Evolutionary conservation across 345 rosid species (phyloP).

Genomic region (Moricandia moricandioides): DNA sequence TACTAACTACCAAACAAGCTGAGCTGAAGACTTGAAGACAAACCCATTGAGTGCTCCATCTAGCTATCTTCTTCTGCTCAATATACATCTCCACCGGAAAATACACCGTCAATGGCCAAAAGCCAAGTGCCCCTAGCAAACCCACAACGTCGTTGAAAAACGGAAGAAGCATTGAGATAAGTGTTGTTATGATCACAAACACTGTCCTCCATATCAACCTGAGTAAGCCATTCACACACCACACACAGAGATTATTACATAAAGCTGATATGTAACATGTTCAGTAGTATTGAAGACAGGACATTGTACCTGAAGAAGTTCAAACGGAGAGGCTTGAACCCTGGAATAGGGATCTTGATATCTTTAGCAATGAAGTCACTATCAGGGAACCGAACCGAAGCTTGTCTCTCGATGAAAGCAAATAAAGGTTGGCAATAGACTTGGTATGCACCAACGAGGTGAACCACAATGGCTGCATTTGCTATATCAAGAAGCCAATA

Average conservation of each 20-base stretch:
- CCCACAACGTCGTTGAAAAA: slow-evolving; percentile 85
- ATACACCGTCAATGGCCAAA: slow-evolving; percentile 88
- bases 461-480: slow-evolving; percentile 78
- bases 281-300: not conserved
- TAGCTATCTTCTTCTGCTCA: slow-evolving; percentile 61
- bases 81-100: slow-evolving; percentile 93
- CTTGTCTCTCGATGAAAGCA: slow-evolving; percentile 70
- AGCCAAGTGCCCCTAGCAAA: slow-evolving; percentile 79
- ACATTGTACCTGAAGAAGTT: slow-evolving; percentile 54
- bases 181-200: slow-evolving; percentile 71
- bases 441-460: slow-evolving; percentile 90
- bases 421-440: slow-evolving; percentile 86
- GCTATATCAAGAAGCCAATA: slow-evolving; percentile 92
- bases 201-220: slow-evolving; percentile 78
- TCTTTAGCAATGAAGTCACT: slow-evolving; percentile 58
- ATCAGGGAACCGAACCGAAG: slow-evolving; percentile 45
- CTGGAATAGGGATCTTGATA: slow-evolving; percentile 51
- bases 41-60: slow-evolving; percentile 83
- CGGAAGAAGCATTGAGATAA: slow-evolving; percentile 85
- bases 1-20: slow-evolving; percentile 64
- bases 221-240: slow-evolving; percentile 29
- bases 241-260: not conserved
- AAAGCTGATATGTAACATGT: not conserved
- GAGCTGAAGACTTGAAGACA: slow-evolving; percentile 66
- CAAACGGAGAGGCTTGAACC: slow-evolving; percentile 45